These are phyloP conservation scores for Cercospora nicotianae DNA, from an alignment of 2,329 filamentous ascomycete genomes.

Conservation along the genomic window DNA sequence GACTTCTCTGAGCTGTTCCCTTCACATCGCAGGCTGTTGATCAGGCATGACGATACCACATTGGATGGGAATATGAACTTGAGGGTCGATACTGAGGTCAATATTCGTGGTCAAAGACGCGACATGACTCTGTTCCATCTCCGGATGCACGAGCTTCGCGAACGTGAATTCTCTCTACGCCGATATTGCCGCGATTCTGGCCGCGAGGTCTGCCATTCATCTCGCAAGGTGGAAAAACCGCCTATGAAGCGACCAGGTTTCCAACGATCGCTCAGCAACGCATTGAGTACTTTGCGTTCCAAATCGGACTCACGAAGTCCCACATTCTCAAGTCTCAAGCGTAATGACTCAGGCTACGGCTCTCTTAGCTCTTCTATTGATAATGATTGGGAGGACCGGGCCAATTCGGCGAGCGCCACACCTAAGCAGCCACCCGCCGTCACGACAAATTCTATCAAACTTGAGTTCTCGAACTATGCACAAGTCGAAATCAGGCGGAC, in stretches of 20 bases:
- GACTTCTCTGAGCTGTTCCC: conserved; percentile 87
- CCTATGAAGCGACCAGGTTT: conserved; percentile 51
- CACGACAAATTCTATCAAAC: conserved; percentile 67
- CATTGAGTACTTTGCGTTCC: conserved; percentile 56
- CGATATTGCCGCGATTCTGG: conserved; percentile 92
- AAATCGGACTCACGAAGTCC: conserved; percentile 54
- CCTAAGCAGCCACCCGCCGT: conserved; percentile 13
- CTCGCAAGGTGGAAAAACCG: conserved; percentile 65
- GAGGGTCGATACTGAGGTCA: conserved; percentile 75
- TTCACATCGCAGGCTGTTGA: conserved; percentile 73
- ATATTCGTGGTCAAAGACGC: conserved; percentile 52
- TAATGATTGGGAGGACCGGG: conserved; percentile 54
- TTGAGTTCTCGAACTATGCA: conserved; percentile 97
- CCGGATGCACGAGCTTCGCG: conserved; percentile 86
- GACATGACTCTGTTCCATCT: conserved; percentile 85
- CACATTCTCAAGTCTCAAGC: conserved; percentile 48
- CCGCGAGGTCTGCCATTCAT: conserved; percentile 85
- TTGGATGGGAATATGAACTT: conserved; percentile 96
- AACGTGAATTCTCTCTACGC: conserved; percentile 83
- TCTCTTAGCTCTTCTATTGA: conserved; percentile 37
- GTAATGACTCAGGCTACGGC: conserved; percentile 61
- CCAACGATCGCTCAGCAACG: conserved; percentile 61
- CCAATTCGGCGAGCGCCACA: conserved; percentile 35
- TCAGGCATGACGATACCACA: conserved; percentile 88
- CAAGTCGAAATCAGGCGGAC: conserved; percentile 78